phyloP scores from a whole-genome alignment of 768 basidiomycete species.

The Suillus hirtellus region DNA sequence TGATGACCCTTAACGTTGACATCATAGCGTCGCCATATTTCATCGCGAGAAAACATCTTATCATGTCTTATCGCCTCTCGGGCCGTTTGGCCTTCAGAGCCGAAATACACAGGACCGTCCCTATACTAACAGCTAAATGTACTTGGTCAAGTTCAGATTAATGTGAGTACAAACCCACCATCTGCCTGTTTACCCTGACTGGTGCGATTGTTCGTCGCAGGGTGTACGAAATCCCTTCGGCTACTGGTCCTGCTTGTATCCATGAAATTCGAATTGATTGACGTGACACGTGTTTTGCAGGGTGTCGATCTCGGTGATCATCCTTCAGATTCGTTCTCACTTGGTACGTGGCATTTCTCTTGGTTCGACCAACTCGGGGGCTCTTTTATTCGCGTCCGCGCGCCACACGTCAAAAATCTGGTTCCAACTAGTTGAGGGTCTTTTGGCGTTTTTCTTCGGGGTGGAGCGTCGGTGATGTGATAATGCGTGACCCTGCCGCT shows the following conservation, averaged over 20 bases:
- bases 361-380: neutral
- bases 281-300: slow-evolving; percentile 1
- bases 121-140: neutral
- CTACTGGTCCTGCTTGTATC: neutral
- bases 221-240: neutral
- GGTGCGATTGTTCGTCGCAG: neutral
- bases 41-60: neutral
- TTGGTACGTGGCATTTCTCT: neutral
- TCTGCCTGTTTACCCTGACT: neutral
- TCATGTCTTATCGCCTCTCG: neutral
- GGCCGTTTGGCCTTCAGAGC: neutral
- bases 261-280: neutral
- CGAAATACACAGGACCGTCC: neutral
- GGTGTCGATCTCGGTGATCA: neutral
- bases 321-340: neutral
- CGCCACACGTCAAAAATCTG: neutral
- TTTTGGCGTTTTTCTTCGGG: neutral
- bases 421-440: neutral
- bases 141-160: neutral
- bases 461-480: neutral
- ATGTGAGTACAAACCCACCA: neutral
- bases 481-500: neutral
- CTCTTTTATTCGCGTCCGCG: neutral
- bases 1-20: neutral
- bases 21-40: neutral